Percentiles rank a stretch among this genome's conserved stretches.
These are phyloP conservation scores for Astrothelium macrocarpum DNA, from an alignment of 495 filamentous ascomycete species.

Conservation along the genomic window DNA sequence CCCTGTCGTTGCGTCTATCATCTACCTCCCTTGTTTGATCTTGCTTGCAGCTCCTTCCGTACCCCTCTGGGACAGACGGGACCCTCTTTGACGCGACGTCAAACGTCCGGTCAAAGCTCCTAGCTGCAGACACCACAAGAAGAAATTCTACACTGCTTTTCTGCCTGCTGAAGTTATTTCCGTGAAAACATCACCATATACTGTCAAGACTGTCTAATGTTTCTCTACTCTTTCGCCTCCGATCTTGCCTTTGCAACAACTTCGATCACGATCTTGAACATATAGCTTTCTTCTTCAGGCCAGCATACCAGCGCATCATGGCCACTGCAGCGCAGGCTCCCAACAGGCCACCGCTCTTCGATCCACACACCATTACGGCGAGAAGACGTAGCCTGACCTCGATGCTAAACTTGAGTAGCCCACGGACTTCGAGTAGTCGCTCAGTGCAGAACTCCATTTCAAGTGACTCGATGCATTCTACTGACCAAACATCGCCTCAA, in stretches of 20 bases:
- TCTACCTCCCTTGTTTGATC: neutral
- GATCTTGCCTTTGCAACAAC: neutral
- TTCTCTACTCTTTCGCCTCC: neutral
- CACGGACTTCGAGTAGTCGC: neutral
- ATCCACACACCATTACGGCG: neutral
- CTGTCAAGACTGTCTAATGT: neutral
- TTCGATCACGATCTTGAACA: neutral
- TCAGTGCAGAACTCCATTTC: neutral
- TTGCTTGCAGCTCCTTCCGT: neutral
- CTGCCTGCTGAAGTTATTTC: neutral
- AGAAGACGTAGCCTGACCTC: constrained; percentile 1
- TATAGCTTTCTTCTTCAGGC: neutral
- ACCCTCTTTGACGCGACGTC: neutral
- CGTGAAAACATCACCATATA: neutral
- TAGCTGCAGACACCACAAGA: neutral
- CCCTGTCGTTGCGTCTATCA: neutral
- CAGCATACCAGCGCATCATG: neutral
- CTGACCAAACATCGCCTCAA: neutral
- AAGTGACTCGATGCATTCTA: neutral
- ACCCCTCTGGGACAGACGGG: neutral
- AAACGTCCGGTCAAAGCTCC: neutral
- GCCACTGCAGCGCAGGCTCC: neutral
- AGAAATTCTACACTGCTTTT: neutral
- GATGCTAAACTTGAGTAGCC: constrained; percentile 1
- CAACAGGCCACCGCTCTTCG: neutral